Evolutionary conservation across 1,139 yeast genomes (phyloP), one percentile per base, ranked within the genome.

Genomic region (Pichia sp.): DNA sequence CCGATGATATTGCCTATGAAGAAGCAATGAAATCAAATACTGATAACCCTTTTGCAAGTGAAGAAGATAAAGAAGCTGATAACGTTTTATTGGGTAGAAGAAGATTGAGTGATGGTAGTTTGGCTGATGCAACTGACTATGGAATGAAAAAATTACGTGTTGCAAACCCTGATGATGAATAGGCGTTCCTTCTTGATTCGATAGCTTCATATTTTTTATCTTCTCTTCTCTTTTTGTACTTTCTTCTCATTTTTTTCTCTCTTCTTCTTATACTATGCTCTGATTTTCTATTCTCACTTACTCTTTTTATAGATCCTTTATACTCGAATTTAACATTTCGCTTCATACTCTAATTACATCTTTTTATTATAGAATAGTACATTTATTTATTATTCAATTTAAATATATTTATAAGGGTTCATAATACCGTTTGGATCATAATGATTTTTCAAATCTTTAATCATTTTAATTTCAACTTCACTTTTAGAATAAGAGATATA

Each of bases 321-420:
- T 18, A 22, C n/a, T 33, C 26, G 8, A 8, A 8, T 31, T 18
- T 7, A 22, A 20, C 35, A 19, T n/a, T n/a, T 10, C 17, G 10
- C 8, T 15, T 34, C 17, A 18, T 21, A 7, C 26, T 26, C 24
- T 15, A 17, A 15, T 18, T 28, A 6, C n/a, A 25, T 25, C 9
- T 14, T 14, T 14, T 28, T 28, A 8, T 4, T 14, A 28, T 14
- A 28, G 15, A 19, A 28, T 14, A 8, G 15, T 5, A 28, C 12
- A 5, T 8, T 25, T 25, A 12, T 25, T 5, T n/a, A 5, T 12
- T 25, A 6, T 10, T 25, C 30, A 11, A 23, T 26, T 48, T 63
- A 74, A 41, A 83, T 69, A 55, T 86, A 88, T 62, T 91, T 91
- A 68, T 91, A 89, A 23, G 97, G 98, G 61, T 89, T 89, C 72